A percentile compares a stretch with the other conserved stretches of the same genome.
Conservation (phyloP, 495 filamentous ascomycete species). For the Talaromyces adpressus region DNA sequence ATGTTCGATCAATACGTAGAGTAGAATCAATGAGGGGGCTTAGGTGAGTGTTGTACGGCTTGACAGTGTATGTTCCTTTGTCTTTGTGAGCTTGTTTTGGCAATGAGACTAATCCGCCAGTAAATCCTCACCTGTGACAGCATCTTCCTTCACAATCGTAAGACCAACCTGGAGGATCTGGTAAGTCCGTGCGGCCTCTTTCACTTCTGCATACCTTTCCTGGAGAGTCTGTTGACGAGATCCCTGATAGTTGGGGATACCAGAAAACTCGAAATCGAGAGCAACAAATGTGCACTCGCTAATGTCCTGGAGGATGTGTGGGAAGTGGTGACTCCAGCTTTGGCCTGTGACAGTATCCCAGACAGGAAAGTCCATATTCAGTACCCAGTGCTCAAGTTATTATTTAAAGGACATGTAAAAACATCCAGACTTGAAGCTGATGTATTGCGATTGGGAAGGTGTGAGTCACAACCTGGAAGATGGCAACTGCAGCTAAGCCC, state of each 20-base stretch:
- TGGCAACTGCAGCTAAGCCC: too few relatives aligned
- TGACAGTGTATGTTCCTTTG: conserved; percentile 46
- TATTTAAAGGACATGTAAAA: too few relatives aligned
- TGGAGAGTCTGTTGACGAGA: conserved; percentile 39
- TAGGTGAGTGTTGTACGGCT: conserved; percentile 64
- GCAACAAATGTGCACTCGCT: conserved; percentile 58
- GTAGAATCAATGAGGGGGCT: conserved; percentile 45
- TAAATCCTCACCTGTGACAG: conserved; percentile 28
- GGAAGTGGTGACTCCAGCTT: conserved; percentile 49
- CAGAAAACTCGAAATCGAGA: conserved; percentile 73
- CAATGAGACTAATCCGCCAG: conserved; percentile 6
- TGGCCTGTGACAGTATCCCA: conserved; percentile 28
- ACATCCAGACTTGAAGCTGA: too few relatives aligned
- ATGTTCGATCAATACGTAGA: conserved; percentile 48
- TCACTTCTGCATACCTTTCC: conserved; percentile 58
- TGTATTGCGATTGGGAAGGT: too few relatives aligned
- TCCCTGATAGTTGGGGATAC: conserved; percentile 36
- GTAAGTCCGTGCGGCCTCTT: conserved; percentile 59
- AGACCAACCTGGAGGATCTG: conserved; percentile 73
- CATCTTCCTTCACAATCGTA: conserved; percentile 54
- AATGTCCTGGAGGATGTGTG: conserved; percentile 53
- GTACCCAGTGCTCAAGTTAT: neutral
- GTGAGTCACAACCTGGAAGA: too few relatives aligned
- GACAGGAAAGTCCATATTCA: neutral
- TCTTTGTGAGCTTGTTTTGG: conserved; percentile 13